Evolutionary conservation across 2,329 filamentous ascomycete genomes (phyloP), one percentile per base, ranked within the genome.

Genomic region (Epichloe aotearoae): DNA sequence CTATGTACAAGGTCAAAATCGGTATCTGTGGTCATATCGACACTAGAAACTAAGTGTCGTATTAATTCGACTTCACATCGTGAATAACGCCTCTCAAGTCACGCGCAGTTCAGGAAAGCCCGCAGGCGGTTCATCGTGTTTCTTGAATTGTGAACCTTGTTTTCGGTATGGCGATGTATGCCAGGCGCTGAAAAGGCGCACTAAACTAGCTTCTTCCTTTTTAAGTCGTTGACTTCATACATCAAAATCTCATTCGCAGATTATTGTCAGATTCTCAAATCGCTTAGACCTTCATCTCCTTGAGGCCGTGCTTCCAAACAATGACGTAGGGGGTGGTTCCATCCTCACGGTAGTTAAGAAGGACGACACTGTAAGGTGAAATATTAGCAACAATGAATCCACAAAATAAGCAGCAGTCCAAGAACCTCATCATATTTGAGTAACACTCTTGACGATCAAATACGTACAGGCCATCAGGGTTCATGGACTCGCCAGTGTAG

Each of bases 331-430:
- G 93, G 51, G 91, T 97, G 60, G 84, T 70, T 69, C 93, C 93
- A 63, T 97, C 93, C 70, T 95, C 90, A 63, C 93, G 91, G 82
- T 95, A 98, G 80, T 96, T 94, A 67, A 96, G 85, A 60, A 96
- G 86, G 58, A 90, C 77, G 62, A 95, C 77, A 82, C 86, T 90
- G 56, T 26, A 47, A 50, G 36, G 57, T 55, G 52, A 46, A 36
- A 20, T 47, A 33, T 39, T 26, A 15, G 37, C 4, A 23, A 4
- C 26, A 14, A 14, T 14, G 15, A 20, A 43, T 7, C 33, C 15
- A 14, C 12, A 15, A 15, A 41, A 41, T 14, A 15, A 23, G 14
- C 11, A 41, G 5, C 6, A 15, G 30, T 30, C 8, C 30, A 30
- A 30, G 30, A 11, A 30, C 11, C 10, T 4, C 10, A 11, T 30